A percentile compares a stretch with the other conserved stretches of the same genome.
These are phyloP conservation scores for Echinochloa phyllopogon DNA, from an alignment of 176 grass and related monocot species.

Conservation along the genomic window DNA sequence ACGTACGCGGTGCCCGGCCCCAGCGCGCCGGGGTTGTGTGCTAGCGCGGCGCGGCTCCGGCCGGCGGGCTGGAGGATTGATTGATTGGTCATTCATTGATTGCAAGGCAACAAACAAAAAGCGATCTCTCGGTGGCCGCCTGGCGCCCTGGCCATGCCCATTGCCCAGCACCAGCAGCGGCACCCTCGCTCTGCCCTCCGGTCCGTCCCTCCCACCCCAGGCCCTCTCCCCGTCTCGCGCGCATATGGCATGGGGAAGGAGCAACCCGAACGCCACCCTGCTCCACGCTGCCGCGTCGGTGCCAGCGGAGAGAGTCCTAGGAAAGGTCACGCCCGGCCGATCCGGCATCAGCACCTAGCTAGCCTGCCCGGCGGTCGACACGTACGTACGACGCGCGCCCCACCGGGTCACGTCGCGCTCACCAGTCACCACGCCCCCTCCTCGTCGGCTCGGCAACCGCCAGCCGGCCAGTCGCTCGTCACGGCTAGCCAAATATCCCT, in stretches of 20 bases:
- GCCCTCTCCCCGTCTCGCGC: not conserved
- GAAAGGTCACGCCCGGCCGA: constrained; percentile 20
- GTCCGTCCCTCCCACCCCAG: not conserved
- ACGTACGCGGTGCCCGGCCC: too few species aligned
- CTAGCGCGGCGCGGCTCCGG: too few species aligned
- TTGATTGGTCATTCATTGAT: not conserved
- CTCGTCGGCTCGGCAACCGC: too few species aligned
- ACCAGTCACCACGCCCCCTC: not conserved
- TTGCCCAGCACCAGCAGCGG: too few species aligned
- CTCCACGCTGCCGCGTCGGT: not conserved
- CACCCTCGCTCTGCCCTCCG: not conserved
- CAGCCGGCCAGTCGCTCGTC: not conserved
- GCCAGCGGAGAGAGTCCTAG: constrained; percentile 9
- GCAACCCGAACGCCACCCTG: not conserved
- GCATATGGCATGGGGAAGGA: not conserved
- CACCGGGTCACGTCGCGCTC: not conserved
- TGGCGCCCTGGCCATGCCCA: too few species aligned
- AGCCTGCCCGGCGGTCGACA: not conserved
- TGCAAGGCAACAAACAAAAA: constrained; percentile 20
- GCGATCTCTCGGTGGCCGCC: too few species aligned
- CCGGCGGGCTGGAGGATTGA: not conserved
- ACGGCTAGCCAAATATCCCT: not conserved
- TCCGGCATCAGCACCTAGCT: not conserved
- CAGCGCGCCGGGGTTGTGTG: too few species aligned
- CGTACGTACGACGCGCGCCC: not conserved